Percentiles rank a stretch among this genome's conserved stretches.
These are phyloP conservation scores for Cubamyces sp. DNA, from an alignment of 768 basidiomycete species.

Conservation along the genomic window DNA sequence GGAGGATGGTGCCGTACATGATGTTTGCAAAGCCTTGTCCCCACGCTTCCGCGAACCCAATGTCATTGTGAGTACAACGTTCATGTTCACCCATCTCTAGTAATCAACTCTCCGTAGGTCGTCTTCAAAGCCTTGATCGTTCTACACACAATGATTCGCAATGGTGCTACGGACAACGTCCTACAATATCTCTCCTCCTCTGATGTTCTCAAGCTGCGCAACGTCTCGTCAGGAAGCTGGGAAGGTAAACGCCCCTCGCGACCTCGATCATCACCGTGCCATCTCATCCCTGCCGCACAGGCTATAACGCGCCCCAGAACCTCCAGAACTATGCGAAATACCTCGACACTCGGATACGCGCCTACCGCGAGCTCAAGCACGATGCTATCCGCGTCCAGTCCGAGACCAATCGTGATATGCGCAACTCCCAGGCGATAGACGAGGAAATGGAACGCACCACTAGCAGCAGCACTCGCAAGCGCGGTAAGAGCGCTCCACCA, in stretches of 20 bases:
- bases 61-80: constrained; percentile 64
- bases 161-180: constrained; percentile 94
- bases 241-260: constrained; percentile 61
- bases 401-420: constrained; percentile 87
- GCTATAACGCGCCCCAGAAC: constrained; percentile 85
- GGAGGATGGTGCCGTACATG: constrained; percentile 90
- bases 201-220: constrained; percentile 80
- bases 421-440: constrained; percentile 64
- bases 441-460: constrained; percentile 46
- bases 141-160: constrained; percentile 94
- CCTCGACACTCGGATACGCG: constrained; percentile 84
- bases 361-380: constrained; percentile 90
- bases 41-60: constrained; percentile 91
- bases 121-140: constrained; percentile 98
- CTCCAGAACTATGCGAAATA: constrained; percentile 87
- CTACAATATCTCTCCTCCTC: constrained; percentile 80
- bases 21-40: constrained; percentile 88
- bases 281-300: constrained; percentile 42
- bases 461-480: constrained; percentile 28
- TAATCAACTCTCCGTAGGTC: constrained; percentile 52
- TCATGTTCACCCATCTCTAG: background rate
- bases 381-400: constrained; percentile 94
- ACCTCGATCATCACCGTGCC: background rate
- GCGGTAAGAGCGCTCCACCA: constrained; percentile 29
- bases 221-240: constrained; percentile 83